Conservation (phyloP, 768 basidiomycete species). For the Coprinopsis strossmayeri region DNA sequence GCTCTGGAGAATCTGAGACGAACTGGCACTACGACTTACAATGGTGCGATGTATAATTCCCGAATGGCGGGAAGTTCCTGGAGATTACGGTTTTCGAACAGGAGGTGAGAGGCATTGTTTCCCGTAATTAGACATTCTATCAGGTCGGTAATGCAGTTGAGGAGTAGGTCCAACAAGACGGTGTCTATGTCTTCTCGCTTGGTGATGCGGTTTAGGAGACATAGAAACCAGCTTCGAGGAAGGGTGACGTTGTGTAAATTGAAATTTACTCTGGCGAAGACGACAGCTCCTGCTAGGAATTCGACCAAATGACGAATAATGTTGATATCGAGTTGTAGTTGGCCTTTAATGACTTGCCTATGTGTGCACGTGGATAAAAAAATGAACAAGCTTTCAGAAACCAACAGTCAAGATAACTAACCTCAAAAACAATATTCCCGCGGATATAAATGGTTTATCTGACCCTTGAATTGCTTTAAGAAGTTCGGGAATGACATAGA, state of each 20-base stretch:
- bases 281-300: conserved; percentile 34
- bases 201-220: conserved; percentile 14
- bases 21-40: no score
- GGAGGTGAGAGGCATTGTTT: conserved; percentile 12
- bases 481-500: conserved; percentile 18
- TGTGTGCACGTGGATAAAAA: not conserved
- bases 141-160: not conserved
- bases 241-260: conserved; percentile 42
- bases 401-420: conserved; percentile 19
- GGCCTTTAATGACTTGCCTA: conserved; percentile 38
- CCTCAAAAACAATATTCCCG: conserved; percentile 35
- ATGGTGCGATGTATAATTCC: conserved; percentile 36
- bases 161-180: conserved; percentile 1
- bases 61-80: conserved; percentile 18
- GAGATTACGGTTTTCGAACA: conserved; percentile 19
- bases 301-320: conserved; percentile 50
- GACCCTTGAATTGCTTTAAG: conserved; percentile 20
- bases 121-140: not conserved
- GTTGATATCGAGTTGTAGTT: conserved; percentile 34
- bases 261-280: conserved; percentile 23
- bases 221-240: conserved; percentile 47
- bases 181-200: conserved; percentile 2
- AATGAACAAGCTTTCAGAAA: not conserved
- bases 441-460: conserved; percentile 18
- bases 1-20: no score